Base-by-base conservation (phyloP, 2,329 filamentous ascomycete genomes). In the Exophiala sideris region DNA sequence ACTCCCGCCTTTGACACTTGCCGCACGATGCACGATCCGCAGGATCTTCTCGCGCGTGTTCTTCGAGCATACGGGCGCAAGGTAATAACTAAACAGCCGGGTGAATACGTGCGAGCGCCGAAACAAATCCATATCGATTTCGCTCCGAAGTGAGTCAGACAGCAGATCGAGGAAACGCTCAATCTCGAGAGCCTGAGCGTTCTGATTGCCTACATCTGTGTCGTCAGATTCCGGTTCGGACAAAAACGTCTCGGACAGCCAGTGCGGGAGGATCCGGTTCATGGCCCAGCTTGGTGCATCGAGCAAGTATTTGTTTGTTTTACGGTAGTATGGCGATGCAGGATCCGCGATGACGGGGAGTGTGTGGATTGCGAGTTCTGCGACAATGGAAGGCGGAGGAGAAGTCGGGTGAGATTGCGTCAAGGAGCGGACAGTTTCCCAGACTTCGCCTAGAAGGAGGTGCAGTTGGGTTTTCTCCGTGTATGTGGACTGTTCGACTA, bases 291-390 rank as follows among this genome's bases (percentile, higher is more conserved):
- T 71, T 0, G 92, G 91, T 0, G 84, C 82, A 48, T 84, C 84
- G 18, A 89, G 89, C 34, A 97, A 80, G 68, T 91, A 96, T 5
- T 79, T 77, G 73, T 95, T 96, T 71, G 94, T 75, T 68, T 96
- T 96, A 54, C 84, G 82, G 68, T 96, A 97, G 35, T 96, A 80
- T 56, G 82, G 83, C 66, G 95, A 89, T 12, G 90, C 78, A 0
- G 92, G 92, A 57, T 89, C 85, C 18, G 79, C 80, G 42, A 95
- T 73, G 12, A 95, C 83, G 1, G 80, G 74, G 6, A 95, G 76
- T 9, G 51, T 33, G 1, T 85, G 83, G 60, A 84, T 83, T 6
- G 89, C 86, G 64, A 96, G 94, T 9, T 87, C 82, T n/a, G 85
- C 81, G 5, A 89, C 83, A 10, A 89, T 78, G 56, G 86, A 89